Percentiles rank a stretch among this genome's conserved stretches.
Conservation (phyloP, 1,139 yeast species). For the Yamadazyma sp. region DNA sequence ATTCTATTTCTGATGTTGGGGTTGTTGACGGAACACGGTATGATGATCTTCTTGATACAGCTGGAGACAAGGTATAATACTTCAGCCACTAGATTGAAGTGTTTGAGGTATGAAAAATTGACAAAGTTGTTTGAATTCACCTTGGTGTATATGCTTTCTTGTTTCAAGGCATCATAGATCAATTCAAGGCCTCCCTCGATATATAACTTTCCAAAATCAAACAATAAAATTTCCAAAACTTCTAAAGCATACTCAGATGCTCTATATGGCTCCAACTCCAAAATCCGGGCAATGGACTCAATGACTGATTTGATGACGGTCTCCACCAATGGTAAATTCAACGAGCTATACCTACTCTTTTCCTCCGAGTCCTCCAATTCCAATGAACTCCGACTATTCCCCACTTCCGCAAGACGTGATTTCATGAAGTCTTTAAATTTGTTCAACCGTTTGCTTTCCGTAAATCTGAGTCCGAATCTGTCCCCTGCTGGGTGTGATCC, state of each 20-base stretch:
- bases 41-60: conserved; percentile 65
- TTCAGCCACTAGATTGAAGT: conserved; percentile 59
- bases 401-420: conserved; percentile 29
- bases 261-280: conserved; percentile 69
- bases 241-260: conserved; percentile 66
- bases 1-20: conserved; percentile 65
- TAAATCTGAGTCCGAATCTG: conserved; percentile 31
- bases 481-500: conserved; percentile 21
- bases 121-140: conserved; percentile 33
- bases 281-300: conserved; percentile 76
- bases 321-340: conserved; percentile 55
- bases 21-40: conserved; percentile 68
- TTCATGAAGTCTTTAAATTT: conserved; percentile 45
- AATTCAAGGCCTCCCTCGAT: conserved; percentile 76
- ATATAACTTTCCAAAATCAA: conserved; percentile 73
- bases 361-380: conserved; percentile 25
- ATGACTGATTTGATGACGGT: conserved; percentile 67
- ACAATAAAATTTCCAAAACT: conserved; percentile 63
- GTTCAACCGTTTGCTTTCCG: conserved; percentile 41
- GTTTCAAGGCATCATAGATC: conserved; percentile 48
- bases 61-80: conserved; percentile 69
- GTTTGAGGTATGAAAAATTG: conserved; percentile 36
- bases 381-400: conserved; percentile 22
- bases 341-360: conserved; percentile 26
- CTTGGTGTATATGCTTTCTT: conserved; percentile 26